Base-by-base conservation (phyloP, 2,329 filamentous ascomycete species). In the Sordariomycetes sp. region DNA sequence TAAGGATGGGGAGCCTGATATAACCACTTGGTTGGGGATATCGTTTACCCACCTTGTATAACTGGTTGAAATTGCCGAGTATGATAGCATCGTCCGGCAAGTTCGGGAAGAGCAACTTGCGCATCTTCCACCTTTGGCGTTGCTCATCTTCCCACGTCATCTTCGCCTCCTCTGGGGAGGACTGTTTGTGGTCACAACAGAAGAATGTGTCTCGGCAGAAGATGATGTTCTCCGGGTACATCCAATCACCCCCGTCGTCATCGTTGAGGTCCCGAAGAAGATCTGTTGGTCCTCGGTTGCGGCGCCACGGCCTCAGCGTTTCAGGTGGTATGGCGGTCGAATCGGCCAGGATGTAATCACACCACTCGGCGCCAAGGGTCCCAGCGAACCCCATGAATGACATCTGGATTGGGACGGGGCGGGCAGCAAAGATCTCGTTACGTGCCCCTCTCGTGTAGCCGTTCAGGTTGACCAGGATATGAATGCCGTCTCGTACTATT, bases 381-480 rank as follows among this genome's bases (percentile, higher is more conserved):
- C 94, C 94, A 0, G 94, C 94, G 69, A 99, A 99, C 0, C 94
- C 94, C 94, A 99, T 99, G 67, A 99, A 99, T 0, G 94, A 96
- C 94, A 99, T 99, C 64, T 99, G 94, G 51, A 99, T 90, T 0
- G 94, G 94, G 2, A 92, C 91, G 18, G 94, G 90, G 28, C 95
- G 85, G 24, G 94, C 94, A 24, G 94, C 94, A 70, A 99, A 99
- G 3, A 99, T 87, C 68, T 99, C 94, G 65, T 99, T 99, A 25
- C 92, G 85, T n/a, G 94, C 94, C 34, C 94, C 94, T 58, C 94
- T 82, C 0, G 94, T 99, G 70, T 99, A 99, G 12, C 94, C 94
- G 66, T 99, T 99, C n/a, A 99, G 79, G 63, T 99, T 99, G 65
- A 99, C 85, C 22, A 99, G 79, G 50, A 99, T 94, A 68, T 99